Conservation (phyloP, 495 filamentous ascomycete species). For the Pseudoneurospora amorphoporcata region DNA sequence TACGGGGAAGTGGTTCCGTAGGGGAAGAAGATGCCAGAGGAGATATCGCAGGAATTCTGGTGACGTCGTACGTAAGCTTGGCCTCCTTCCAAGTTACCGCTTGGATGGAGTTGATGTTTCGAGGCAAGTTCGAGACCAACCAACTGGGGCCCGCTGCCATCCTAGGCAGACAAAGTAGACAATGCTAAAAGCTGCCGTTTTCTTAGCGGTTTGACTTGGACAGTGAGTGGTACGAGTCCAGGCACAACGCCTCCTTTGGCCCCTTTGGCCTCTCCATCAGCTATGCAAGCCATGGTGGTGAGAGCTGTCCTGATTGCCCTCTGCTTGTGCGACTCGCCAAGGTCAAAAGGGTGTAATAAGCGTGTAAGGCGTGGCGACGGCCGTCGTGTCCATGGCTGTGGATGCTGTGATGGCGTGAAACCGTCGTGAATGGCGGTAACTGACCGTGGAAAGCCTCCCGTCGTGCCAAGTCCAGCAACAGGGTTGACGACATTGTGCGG, state of each 20-base stretch:
- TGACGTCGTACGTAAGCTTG: neutral
- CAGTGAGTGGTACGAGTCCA: neutral
- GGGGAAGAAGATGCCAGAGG: neutral
- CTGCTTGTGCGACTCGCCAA: neutral
- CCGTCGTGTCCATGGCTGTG: neutral
- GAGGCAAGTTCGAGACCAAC: neutral
- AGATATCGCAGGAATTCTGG: neutral
- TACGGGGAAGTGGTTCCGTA: neutral
- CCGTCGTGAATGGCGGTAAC: neutral
- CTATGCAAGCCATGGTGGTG: neutral
- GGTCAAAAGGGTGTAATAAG: neutral
- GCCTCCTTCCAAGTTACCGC: neutral
- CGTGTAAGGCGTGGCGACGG: neutral
- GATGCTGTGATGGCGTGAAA: neutral
- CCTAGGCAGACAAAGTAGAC: neutral
- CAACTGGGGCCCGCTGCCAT: neutral
- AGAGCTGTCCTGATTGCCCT: neutral
- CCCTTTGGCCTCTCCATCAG: neutral
- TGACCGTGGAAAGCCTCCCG: neutral
- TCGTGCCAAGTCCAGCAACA: neutral
- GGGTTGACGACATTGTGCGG: neutral
- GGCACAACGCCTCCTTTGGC: neutral
- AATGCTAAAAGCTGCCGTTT: neutral
- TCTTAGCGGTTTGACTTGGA: neutral
- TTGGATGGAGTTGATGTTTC: neutral